Base-by-base conservation (phyloP, 257 asterid species). In the Rehmannia glutinosa region DNA sequence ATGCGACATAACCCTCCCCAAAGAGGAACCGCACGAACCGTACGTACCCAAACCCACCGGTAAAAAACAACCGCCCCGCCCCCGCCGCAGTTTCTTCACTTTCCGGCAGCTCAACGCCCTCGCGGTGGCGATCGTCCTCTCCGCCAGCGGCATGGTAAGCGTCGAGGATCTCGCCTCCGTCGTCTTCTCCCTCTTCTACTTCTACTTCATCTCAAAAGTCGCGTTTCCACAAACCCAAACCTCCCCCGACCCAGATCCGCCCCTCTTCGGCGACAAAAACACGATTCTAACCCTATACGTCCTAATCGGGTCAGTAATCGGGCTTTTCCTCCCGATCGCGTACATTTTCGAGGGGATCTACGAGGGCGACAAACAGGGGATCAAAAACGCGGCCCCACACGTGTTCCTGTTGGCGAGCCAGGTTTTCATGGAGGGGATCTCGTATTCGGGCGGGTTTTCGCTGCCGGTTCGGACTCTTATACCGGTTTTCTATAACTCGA, bases 341-440 rank as follows among this genome's bases (percentile, higher is more conserved):
- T 89, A 89, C 74, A 78, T 87, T 12, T 74, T 87, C 59, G 79
- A 81, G 32, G 96, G 96, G 17, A 79, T 89, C 9, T 43, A 65
- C 0, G 86, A 82, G 46, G 96, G 92, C 0, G 96, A 89, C 28
- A 77, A 70, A 33, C 84, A 82, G 41, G 96, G 96, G 1, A 78
- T 87, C 55, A 74, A 81, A 52, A 90, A 87, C 2, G 94, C 95
- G 0, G 84, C 88, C 1, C 95, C 98, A 0, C 98, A 87, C 62
- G 78, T 89, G 0, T 89, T 84, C 62, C 76, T 89, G 1, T 70
- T 87, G 8, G 82, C 90, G 1, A 78, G 87, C 67, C 97, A 89
- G 66, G 73, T 89, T 21, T 82, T 89, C 73, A 67, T 83, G 86
- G 97, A 89, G 64, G 97, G 95, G 0, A 52, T 86, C 8, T 64